phyloP scores from a whole-genome alignment of 768 basidiomycete genomes.

The Boletus vinaceobasis region DNA sequence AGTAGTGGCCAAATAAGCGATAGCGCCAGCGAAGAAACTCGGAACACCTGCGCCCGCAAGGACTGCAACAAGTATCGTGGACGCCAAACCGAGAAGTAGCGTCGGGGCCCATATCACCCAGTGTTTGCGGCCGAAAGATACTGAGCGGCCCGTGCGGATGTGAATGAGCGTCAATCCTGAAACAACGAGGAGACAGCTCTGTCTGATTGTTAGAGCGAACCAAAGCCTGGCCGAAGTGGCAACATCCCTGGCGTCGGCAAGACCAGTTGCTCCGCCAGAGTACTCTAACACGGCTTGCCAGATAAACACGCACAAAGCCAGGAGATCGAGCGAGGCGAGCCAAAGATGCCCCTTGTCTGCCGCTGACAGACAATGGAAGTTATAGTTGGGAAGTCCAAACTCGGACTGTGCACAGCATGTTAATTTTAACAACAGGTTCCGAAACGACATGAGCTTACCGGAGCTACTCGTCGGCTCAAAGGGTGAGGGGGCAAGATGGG shows the following conservation, averaged over 20 bases:
- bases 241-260: constrained; percentile 45
- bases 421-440: not conserved
- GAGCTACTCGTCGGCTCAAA: constrained; percentile 69
- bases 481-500: constrained; percentile 73
- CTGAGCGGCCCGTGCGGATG: constrained; percentile 65
- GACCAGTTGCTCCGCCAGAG: constrained; percentile 42
- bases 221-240: constrained; percentile 61
- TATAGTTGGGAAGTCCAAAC: constrained; percentile 63
- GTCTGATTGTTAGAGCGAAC: constrained; percentile 63
- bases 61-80: constrained; percentile 57
- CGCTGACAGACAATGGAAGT: constrained; percentile 58
- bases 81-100: constrained; percentile 48
- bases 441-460: constrained; percentile 42
- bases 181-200: constrained; percentile 64
- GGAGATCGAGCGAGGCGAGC: constrained; percentile 64
- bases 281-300: constrained; percentile 64
- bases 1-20: constrained; percentile 53
- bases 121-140: constrained; percentile 65
- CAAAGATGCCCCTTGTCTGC: constrained; percentile 72
- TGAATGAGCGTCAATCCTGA: constrained; percentile 61
- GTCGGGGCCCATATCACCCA: constrained; percentile 75
- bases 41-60: constrained; percentile 51
- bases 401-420: constrained; percentile 50
- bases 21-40: constrained; percentile 58
- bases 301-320: constrained; percentile 58